phyloP scores from a whole-genome alignment of 176 grass and related monocot species.

The Bonia amplexicaulis region DNA sequence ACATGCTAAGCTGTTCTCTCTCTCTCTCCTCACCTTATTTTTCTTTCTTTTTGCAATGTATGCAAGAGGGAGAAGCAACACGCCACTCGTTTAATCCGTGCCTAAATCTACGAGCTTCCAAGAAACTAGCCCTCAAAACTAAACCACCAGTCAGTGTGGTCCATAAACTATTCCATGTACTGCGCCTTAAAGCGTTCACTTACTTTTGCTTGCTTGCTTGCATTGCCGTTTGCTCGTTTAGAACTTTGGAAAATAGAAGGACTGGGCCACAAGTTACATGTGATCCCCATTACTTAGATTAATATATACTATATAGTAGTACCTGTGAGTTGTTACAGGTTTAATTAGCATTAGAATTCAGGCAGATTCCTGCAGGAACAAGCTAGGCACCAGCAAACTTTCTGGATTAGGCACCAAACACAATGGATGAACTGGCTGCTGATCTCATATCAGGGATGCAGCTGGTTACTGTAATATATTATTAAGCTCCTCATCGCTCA shows the following conservation, averaged over 20 bases:
- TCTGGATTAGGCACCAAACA: not conserved
- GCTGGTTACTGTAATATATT: not conserved
- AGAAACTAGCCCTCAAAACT: not conserved
- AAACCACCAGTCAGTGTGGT: not conserved
- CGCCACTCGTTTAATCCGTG: conserved; percentile 13
- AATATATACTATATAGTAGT: not conserved
- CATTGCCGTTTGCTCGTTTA: not conserved
- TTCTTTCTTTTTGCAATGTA: too few species aligned
- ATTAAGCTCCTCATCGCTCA: not conserved
- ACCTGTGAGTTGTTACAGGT: not conserved
- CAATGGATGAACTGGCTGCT: not conserved
- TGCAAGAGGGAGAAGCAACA: not conserved
- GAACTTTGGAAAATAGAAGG: not conserved
- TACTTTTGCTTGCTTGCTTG: not conserved
- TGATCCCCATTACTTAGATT: not conserved
- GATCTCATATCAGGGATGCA: not conserved
- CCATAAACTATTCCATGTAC: not conserved
- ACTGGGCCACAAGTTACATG: not conserved
- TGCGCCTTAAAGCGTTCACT: not conserved
- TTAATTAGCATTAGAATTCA: not conserved
- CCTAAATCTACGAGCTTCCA: not conserved
- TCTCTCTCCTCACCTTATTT: too few species aligned
- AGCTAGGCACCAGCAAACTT: not conserved
- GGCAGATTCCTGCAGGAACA: not conserved
- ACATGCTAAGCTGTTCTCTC: too few species aligned